A percentile compares a stretch with the other conserved stretches of the same genome.
Evolutionary conservation across 768 basidiomycete species (phyloP).

Genomic region (Leccinum incarnatum): DNA sequence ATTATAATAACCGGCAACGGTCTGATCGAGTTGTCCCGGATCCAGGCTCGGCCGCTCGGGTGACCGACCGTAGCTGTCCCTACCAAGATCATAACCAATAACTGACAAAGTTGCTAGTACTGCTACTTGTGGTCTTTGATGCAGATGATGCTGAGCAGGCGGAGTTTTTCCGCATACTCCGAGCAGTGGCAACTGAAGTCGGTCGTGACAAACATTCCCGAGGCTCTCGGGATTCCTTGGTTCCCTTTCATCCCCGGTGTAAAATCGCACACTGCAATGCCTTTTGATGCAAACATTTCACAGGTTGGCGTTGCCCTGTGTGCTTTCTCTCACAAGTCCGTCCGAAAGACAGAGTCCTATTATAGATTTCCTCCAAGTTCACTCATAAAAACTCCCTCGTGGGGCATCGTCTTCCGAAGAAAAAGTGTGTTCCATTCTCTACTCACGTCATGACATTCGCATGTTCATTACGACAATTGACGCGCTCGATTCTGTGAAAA

Average conservation of each 20-base stretch:
- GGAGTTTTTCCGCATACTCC: too few relatives aligned
- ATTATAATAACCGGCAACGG: too few relatives aligned
- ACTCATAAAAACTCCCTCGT: background rate
- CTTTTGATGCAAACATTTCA: background rate
- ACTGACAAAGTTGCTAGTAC: too few relatives aligned
- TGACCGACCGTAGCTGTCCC: too few relatives aligned
- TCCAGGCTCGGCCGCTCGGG: too few relatives aligned
- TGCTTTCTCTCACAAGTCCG: background rate
- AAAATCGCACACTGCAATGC: background rate
- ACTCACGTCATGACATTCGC: background rate
- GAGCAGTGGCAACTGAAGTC: too few relatives aligned
- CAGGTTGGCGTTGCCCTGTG: background rate
- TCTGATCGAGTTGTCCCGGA: too few relatives aligned
- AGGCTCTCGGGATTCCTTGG: too few relatives aligned
- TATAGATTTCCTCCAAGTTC: slow-evolving; percentile 7
- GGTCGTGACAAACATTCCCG: too few relatives aligned
- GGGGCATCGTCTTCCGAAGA: slow-evolving; percentile 1
- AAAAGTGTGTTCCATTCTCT: slow-evolving; percentile 2
- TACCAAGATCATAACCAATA: too few relatives aligned
- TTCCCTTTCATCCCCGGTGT: background rate
- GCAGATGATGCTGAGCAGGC: too few relatives aligned
- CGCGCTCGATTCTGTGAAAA: background rate
- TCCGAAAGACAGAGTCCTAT: background rate
- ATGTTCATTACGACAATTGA: background rate
- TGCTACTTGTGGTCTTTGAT: too few relatives aligned